Base-by-base conservation (phyloP, 2,329 filamentous ascomycete genomes). In the Fusarium staphyleae region DNA sequence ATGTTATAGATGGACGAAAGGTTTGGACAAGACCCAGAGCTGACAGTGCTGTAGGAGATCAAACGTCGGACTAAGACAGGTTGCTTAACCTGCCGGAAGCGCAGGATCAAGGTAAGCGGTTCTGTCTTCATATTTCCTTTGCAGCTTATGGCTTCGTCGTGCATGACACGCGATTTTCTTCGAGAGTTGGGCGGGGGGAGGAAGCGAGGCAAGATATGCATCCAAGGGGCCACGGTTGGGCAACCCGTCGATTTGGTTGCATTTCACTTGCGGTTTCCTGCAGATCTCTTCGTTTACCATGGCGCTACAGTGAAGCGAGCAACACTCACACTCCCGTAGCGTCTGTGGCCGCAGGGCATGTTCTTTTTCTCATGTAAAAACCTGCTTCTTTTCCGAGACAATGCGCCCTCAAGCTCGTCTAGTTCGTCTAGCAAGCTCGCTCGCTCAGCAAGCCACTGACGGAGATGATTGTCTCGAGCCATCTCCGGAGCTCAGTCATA, bases 11-110 rank as follows among this genome's bases (percentile, higher is more conserved):
- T 29, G 16, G 42, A 29, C 14, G 14, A 16, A 36, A 28, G 36
- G 37, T 46, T 30, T 40, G 37, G 52, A 48, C 37, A 49, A 43
- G 19, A 55, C 28, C 41, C 36, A 47, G 47, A 56, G 45, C 62
- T 64, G 49, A 65, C 50, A 33, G 24, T 35, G 29, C 33, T 54
- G 19, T 69, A 86, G 83, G 83, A 86, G 69, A 86, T 86, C 66
- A 86, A 85, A 70, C 79, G 83, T 56, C 79, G 83, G 63, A 86
- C 83, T 39, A 86, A 86, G 70, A 86, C 83, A 2, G 83, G 83
- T n/a, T 86, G 83, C 62, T 71, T 86, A 69, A 86, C 83, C 36
- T 86, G 83, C 71, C 81, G 83, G 50, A 85, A 84, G 67, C 78
- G 83, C 63, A 77, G 83, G 63, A 85, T 86, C 69, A 86, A 86